These are phyloP conservation scores for Vigna trinervia DNA, from an alignment of 306 rosid genomes.

Conservation along the genomic window DNA sequence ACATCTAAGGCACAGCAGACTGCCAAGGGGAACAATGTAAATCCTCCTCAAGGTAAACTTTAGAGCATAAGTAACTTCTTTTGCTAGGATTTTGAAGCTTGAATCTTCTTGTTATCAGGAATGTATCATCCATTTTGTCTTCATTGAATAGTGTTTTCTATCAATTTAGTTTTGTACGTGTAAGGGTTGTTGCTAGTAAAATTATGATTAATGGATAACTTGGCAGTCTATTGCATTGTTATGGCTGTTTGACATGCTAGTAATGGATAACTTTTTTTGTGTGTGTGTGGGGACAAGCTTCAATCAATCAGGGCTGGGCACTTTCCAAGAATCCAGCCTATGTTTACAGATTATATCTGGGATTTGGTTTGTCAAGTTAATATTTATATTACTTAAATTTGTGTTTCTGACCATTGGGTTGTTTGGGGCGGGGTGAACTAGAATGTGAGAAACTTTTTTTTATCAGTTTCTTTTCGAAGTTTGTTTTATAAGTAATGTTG, in stretches of 20 bases:
- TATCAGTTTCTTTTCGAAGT: not conserved
- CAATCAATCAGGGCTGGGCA: not conserved
- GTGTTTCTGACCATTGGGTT: not conserved
- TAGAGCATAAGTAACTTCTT: constrained; percentile 23
- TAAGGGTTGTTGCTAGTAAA: constrained; percentile 6
- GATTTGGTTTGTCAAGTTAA: constrained; percentile 13
- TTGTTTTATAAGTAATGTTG: not conserved
- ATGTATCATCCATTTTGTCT: constrained; percentile 24
- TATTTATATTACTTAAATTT: constrained; percentile 2
- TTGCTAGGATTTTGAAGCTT: constrained; percentile 23
- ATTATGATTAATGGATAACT: not conserved
- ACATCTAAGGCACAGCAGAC: constrained; percentile 72
- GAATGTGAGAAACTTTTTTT: not conserved
- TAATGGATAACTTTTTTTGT: not conserved
- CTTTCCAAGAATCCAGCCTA: not conserved
- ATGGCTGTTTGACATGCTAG: not conserved
- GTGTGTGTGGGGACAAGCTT: not conserved
- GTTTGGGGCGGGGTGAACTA: not conserved
- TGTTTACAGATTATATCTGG: not conserved
- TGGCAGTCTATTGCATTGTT: not conserved
- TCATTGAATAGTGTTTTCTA: not conserved
- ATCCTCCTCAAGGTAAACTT: constrained; percentile 48
- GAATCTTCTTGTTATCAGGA: not conserved
- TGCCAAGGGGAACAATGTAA: constrained; percentile 59
- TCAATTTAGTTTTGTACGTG: not conserved